Base-by-base conservation (phyloP, 768 basidiomycete species). In the Amanita phalloides region DNA sequence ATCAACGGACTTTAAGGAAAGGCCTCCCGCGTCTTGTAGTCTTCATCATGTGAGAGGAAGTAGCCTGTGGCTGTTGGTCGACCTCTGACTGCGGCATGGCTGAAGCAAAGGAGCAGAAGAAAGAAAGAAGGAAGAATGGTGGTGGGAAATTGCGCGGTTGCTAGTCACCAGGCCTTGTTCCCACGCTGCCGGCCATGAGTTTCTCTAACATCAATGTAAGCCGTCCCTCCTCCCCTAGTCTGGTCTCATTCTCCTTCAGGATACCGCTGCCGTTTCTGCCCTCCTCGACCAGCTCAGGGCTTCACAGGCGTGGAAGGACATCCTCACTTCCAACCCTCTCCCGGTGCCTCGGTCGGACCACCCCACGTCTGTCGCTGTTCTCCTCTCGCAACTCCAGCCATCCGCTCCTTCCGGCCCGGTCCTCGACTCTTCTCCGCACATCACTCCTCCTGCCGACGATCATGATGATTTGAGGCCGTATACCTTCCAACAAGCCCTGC, bases 11-110 rank as follows among this genome's bases (percentile, higher is more conserved):
- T 81, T 94, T 95, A 67, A 94, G 79, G 67, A 84, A 96, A 11
- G 93, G 93, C 59, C 93, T 78, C 55, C 93, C 93, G 63, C 93
- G 82, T 74, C 91, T 90, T 64, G 93, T 95, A 11, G 90, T 95
- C 81, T 95, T 94, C 93, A 97, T 96, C 89, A 95, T 90, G 68
- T 95, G 93, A 25, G 89, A 90, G 38, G 86, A 81, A 57, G 78
- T 79, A 38, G 79, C 73, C 60, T 77, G 76, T 28, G 76, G 70
- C 45, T 74, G 65, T 61, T 61, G 49, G 57, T 77, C 76, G 53
- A 72, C 59, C 55, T 41, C 35, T 25, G 43, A 32, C 43, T 45
- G 51, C 69, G 73, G 71, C 57, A 62, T 61, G 56, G 52, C 53
- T 54, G 55, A 58, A 60, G 58, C 60, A 61, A 59, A 63, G 55